Evolutionary conservation across 768 basidiomycete genomes (phyloP).

Genomic region (Boletus edulis): DNA sequence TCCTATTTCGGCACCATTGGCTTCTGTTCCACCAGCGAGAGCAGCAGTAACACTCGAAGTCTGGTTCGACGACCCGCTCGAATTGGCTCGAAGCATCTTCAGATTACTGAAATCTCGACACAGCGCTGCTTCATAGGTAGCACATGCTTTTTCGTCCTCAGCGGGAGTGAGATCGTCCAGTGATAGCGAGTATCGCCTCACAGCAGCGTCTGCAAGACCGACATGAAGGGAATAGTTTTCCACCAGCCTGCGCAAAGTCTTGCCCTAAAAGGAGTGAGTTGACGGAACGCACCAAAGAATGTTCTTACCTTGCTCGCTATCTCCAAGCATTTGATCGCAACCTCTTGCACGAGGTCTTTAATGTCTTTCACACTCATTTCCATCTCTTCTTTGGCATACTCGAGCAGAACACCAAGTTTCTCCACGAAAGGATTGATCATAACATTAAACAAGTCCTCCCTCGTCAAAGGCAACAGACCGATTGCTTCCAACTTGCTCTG

Average conservation of each 20-base stretch:
- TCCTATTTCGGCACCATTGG: constrained; percentile 7
- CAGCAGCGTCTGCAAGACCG: constrained; percentile 43
- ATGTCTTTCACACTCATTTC: constrained; percentile 43
- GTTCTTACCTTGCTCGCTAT: constrained; percentile 48
- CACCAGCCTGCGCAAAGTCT: constrained; percentile 57
- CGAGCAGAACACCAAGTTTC: constrained; percentile 46
- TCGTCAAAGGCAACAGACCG: constrained; percentile 53
- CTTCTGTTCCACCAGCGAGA: constrained; percentile 6
- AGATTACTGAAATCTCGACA: constrained; percentile 50
- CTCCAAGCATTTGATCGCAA: constrained; percentile 57
- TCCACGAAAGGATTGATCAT: constrained; percentile 72
- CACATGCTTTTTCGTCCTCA: constrained; percentile 47
- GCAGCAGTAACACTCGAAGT: constrained; percentile 1
- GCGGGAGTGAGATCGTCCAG: constrained; percentile 55
- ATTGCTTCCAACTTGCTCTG: constrained; percentile 54
- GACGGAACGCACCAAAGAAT: neutral
- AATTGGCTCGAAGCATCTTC: constrained; percentile 27
- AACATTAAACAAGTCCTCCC: constrained; percentile 58
- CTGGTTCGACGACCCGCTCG: constrained; percentile 13
- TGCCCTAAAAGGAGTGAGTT: constrained; percentile 46
- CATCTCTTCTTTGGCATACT: constrained; percentile 46
- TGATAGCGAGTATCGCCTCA: constrained; percentile 49
- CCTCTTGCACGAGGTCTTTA: constrained; percentile 52
- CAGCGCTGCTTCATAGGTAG: constrained; percentile 46
- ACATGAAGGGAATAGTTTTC: constrained; percentile 47